phyloP scores from a whole-genome alignment of 73 alveolate species.

The Halteria grandinella region DNA sequence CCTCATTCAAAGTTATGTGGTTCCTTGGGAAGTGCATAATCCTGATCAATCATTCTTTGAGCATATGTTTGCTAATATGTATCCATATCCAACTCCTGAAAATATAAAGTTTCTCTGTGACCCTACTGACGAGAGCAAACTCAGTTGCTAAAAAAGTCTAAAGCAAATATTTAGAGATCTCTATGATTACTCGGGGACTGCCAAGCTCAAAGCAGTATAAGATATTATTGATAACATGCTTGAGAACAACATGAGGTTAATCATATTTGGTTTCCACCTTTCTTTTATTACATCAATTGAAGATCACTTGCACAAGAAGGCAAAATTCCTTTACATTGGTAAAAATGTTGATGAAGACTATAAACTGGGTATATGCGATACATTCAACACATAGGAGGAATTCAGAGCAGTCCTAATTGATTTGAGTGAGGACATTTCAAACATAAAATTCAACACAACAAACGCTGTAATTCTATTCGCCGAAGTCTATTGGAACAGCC shows the following conservation, averaged over 20 bases:
- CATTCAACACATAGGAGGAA: slow-evolving; percentile 3
- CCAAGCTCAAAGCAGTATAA: not conserved
- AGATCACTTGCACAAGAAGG: slow-evolving; percentile 8
- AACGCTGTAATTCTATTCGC: slow-evolving; percentile 17
- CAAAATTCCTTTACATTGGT: slow-evolving; percentile 1
- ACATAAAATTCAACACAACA: not conserved
- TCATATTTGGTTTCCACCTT: slow-evolving; percentile 25
- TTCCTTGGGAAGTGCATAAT: slow-evolving; percentile 34
- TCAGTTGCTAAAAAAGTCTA: not conserved
- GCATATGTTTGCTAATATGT: slow-evolving; percentile 7
- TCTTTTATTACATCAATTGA: slow-evolving; percentile 26
- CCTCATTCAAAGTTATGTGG: slow-evolving; percentile 4
- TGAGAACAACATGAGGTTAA: slow-evolving; percentile 9
- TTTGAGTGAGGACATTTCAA: slow-evolving; percentile 18
- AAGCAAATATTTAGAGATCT: slow-evolving; percentile 14
- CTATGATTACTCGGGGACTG: slow-evolving; percentile 20
- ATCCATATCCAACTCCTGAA: not conserved
- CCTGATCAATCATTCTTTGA: slow-evolving; percentile 6
- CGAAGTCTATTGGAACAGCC: slow-evolving; percentile 18
- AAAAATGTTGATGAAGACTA: slow-evolving; percentile 25
- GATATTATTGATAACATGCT: slow-evolving; percentile 20
- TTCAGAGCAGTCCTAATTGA: slow-evolving; percentile 22
- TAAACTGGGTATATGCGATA: slow-evolving; percentile 5
- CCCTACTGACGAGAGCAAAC: slow-evolving; percentile 28
- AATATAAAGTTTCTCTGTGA: slow-evolving; percentile 18